Base-by-base conservation (phyloP, 164 flowering plant genomes). In the Stephania yunnanensis region DNA sequence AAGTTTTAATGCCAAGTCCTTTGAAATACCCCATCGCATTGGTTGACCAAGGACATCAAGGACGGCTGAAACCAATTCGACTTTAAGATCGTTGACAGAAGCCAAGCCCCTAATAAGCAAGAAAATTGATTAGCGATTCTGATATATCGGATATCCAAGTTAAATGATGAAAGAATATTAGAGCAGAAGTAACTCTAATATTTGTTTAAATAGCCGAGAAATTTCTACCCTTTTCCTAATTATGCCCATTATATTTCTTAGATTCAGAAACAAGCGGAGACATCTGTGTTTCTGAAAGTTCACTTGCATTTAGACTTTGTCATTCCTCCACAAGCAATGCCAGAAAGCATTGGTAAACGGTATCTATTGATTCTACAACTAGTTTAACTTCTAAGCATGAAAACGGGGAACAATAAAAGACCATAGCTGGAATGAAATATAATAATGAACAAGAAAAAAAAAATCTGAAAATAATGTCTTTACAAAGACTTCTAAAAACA, bases 11-110 rank as follows among this genome's bases (percentile, higher is more conserved):
- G 89, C 92, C 74, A 85, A 68, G 72, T 89, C 91, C 81, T 77
- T 48, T 22, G 87, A 73, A 70, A 91, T 70, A 64, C 87, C 91
- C 97, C 97, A 93, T 81, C 83, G 73, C 75, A 84, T 84, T 68
- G 97, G 97, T 76, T 85, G 79, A 46, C 89, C 76, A 70, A 86
- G 71, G 73, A 86, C 72, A 78, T 90, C 93, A 53, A 90, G 73
- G 46, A 89, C 25, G 25, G 84, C 80, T 3, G 85, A 82, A 45
- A 89, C 87, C 31, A 91, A 55, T 73, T 71, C 81, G 76, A 68
- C 74, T 58, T 83, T 77, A 78, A 93, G 82, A 78, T 88, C 88
- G 42, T 84, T 80, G 8, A 91, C 70, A 19, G 81, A 83, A 79
- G 80, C 84, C 81, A 84, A 78, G 74, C 94, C 95, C 93, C 97